Evolutionary conservation across 805 yeast genomes (phyloP).

Genomic region (Metschnikowia henanensis): DNA sequence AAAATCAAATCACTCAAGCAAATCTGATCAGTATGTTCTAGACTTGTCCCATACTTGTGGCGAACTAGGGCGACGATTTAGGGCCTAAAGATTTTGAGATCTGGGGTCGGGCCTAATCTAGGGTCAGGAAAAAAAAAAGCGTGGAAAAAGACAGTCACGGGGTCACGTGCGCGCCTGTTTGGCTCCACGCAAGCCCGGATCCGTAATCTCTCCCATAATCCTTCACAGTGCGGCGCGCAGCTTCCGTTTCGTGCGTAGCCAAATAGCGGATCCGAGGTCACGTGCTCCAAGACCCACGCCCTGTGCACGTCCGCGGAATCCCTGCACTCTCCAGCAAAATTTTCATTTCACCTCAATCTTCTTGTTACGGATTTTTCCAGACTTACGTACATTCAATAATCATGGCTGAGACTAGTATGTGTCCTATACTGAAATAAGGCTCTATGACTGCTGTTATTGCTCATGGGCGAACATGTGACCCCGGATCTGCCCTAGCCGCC

Average conservation of each 20-base stretch:
- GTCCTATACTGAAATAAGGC: neutral
- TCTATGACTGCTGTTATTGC: neutral
- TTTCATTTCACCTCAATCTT: constrained; percentile 15
- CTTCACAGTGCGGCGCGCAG: constrained; percentile 5
- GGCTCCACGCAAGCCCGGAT: neutral
- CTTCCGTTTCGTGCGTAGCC: neutral
- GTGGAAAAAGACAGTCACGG: constrained; percentile 12
- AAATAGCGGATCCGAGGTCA: neutral
- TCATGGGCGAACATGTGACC: neutral
- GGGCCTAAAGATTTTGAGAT: too few species aligned
- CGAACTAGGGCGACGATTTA: too few species aligned
- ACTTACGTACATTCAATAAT: constrained; percentile 19
- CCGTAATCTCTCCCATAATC: neutral
- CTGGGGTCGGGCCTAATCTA: neutral
- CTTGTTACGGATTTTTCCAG: constrained; percentile 7
- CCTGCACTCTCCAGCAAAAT: constrained; percentile 20
- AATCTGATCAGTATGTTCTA: too few species aligned
- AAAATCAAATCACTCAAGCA: too few species aligned
- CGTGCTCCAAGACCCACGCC: constrained; percentile 1
- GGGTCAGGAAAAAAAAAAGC: neutral
- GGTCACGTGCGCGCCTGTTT: constrained; percentile 8
- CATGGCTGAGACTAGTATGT: constrained; percentile 26
- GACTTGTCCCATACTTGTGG: too few species aligned
- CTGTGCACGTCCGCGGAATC: constrained; percentile 12
- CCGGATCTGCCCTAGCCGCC: too few species aligned